phyloP scores from a whole-genome alignment of 495 filamentous ascomycete species.

The Podospora anserina region DNA sequence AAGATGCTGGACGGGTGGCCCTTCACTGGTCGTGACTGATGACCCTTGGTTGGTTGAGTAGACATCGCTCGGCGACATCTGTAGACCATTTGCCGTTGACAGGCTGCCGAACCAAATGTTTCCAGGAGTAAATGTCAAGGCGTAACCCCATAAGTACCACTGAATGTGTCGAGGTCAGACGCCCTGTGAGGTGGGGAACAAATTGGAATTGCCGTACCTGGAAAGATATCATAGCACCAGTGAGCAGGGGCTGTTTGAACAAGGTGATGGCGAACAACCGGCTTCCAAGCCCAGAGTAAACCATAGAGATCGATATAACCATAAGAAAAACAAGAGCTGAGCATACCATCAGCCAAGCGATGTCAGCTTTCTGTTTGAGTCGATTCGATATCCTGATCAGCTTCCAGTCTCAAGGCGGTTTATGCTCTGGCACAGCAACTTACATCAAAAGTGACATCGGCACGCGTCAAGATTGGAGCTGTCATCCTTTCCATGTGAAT shows the following conservation, averaged over 20 bases:
- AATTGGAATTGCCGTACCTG: not conserved
- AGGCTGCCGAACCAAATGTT: not conserved
- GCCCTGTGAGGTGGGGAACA: too few relatives aligned
- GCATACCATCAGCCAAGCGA: not conserved
- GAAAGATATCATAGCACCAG: not conserved
- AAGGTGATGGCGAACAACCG: not conserved
- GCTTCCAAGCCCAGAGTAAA: not conserved
- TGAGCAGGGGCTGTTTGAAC: not conserved
- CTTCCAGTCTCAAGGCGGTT: too few relatives aligned
- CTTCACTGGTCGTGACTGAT: too few relatives aligned
- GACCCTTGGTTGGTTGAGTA: not conserved
- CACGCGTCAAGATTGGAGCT: not conserved
- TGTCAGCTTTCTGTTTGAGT: not conserved
- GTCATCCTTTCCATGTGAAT: too few relatives aligned
- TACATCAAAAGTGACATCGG: not conserved
- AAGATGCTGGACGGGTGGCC: not conserved
- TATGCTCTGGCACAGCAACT: not conserved
- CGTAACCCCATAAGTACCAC: slow-evolving; percentile 3
- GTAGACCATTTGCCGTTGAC: not conserved
- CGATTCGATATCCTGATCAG: too few relatives aligned
- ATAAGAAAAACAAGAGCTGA: not conserved
- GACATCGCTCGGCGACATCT: not conserved
- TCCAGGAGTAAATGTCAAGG: not conserved
- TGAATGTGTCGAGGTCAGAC: not conserved
- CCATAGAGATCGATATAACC: not conserved